Percentiles rank a stretch among this genome's conserved stretches.
Evolutionary conservation across 768 basidiomycete genomes (phyloP).

Genomic region (Podaxis sp.): DNA sequence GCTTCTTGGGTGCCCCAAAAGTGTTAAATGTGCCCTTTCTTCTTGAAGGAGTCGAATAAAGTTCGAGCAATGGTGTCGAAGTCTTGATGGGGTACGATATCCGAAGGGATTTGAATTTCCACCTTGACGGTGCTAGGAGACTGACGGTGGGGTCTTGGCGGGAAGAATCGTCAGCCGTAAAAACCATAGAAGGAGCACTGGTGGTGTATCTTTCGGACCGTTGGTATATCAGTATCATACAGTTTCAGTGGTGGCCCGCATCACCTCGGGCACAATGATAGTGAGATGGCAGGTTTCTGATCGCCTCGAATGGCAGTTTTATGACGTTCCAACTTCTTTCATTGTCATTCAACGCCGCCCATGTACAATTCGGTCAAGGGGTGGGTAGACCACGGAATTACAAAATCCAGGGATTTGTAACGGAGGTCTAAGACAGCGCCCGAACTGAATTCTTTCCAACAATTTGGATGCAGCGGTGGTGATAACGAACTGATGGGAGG

Average conservation of each 20-base stretch:
- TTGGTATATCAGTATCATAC: slow-evolving; percentile 79
- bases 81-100: slow-evolving; percentile 93
- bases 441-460: too few species aligned
- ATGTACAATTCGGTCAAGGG: too few species aligned
- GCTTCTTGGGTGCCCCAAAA: slow-evolving; percentile 54
- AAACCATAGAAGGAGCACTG: background rate
- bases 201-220: slow-evolving; percentile 67
- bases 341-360: slow-evolving; percentile 56
- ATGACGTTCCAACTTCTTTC: slow-evolving; percentile 63
- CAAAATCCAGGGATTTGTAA: too few species aligned
- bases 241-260: slow-evolving; percentile 88
- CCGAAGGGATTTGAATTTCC: slow-evolving; percentile 65
- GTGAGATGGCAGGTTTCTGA: slow-evolving; percentile 52
- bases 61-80: slow-evolving; percentile 57
- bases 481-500: too few species aligned
- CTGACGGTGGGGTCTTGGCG: slow-evolving; percentile 75
- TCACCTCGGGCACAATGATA: slow-evolving; percentile 71
- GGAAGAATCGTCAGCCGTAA: background rate
- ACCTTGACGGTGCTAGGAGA: slow-evolving; percentile 80
- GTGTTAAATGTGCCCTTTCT: slow-evolving; percentile 44
- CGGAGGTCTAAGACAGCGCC: too few species aligned
- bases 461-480: too few species aligned
- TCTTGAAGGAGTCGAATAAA: too few species aligned
- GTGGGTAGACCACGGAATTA: too few species aligned
- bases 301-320: slow-evolving; percentile 67